phyloP scores from a whole-genome alignment of 2,329 filamentous ascomycete species.

The Lachnellula subtilissima region DNA sequence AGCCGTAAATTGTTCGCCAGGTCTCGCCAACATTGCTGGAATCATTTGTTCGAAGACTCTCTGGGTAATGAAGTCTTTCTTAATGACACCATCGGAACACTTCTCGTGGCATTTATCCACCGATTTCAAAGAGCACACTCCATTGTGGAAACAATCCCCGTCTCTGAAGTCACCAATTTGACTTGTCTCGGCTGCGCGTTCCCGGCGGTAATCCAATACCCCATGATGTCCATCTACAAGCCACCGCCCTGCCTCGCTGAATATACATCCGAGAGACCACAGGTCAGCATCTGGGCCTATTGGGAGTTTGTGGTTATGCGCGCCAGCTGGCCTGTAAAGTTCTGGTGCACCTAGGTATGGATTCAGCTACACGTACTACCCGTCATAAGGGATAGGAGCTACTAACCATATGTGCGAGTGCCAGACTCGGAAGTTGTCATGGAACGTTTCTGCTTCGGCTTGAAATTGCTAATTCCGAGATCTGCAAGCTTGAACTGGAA shows the following conservation, averaged over 20 bases:
- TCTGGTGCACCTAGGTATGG: conserved; percentile 30
- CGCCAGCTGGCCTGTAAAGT: conserved; percentile 16
- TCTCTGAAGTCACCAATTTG: conserved; percentile 9
- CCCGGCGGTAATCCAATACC: conserved; percentile 22
- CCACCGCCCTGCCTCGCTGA: conserved; percentile 29
- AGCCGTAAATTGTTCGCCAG: conserved; percentile 5
- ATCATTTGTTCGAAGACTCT: conserved; percentile 8
- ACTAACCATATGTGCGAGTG: conserved; percentile 17
- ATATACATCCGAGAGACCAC: conserved; percentile 33
- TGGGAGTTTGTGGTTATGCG: conserved; percentile 5
- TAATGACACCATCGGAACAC: conserved; percentile 4
- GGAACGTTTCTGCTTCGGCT: not conserved
- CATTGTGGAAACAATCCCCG: conserved; percentile 32
- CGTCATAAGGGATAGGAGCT: not conserved
- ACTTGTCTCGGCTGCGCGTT: conserved; percentile 17
- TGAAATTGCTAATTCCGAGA: conserved; percentile 21
- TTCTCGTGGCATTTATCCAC: conserved; percentile 22
- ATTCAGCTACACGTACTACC: not conserved
- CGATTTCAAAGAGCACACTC: conserved; percentile 19
- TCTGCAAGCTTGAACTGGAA: conserved; percentile 31
- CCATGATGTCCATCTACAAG: conserved; percentile 24
- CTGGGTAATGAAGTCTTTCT: conserved; percentile 12
- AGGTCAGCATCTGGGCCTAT: conserved; percentile 26
- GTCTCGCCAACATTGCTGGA: conserved; percentile 8
- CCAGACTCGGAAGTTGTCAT: not conserved